Conservation (phyloP, 2,329 filamentous ascomycete species). For the Hirsutella rhossiliensis region DNA sequence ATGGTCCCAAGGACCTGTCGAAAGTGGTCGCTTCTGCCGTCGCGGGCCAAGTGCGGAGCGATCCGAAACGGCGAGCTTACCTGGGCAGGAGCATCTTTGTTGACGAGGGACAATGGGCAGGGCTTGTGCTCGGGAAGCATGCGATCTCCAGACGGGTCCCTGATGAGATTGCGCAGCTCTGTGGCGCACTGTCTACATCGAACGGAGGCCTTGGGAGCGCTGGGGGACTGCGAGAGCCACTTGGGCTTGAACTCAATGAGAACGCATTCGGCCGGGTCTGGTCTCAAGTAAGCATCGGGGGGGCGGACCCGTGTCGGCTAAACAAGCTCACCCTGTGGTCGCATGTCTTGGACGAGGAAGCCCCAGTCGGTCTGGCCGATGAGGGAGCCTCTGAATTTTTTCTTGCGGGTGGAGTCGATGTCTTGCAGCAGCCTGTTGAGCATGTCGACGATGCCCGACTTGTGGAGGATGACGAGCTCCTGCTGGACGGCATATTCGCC, state of each 20-base stretch:
- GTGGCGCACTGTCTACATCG: constrained; percentile 67
- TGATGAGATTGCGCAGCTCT: constrained; percentile 23
- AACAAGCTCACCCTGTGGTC: constrained; percentile 16
- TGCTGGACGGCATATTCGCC: constrained; percentile 22
- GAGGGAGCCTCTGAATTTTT: constrained; percentile 35
- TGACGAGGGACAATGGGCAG: constrained; percentile 55
- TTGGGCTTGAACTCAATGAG: constrained; percentile 74
- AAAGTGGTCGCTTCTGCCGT: constrained; percentile 15
- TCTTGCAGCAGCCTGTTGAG: constrained; percentile 41
- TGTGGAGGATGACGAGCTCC: constrained; percentile 23
- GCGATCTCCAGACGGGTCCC: constrained; percentile 18
- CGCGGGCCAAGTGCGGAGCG: constrained; percentile 19
- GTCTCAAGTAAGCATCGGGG: not conserved
- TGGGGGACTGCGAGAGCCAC: constrained; percentile 68
- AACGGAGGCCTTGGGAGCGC: constrained; percentile 48
- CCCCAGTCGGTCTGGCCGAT: constrained; percentile 48
- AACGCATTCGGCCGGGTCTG: constrained; percentile 17
- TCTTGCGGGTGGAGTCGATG: constrained; percentile 31
- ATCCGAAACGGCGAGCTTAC: constrained; percentile 29
- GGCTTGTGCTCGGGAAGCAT: constrained; percentile 31
- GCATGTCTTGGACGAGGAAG: constrained; percentile 65
- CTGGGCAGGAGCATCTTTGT: constrained; percentile 31
- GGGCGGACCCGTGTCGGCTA: not conserved
- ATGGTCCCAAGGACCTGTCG: constrained; percentile 14
- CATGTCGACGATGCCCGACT: constrained; percentile 23